Base-by-base conservation (phyloP, 78 protist species). In the Dictyostelium citrinum region DNA sequence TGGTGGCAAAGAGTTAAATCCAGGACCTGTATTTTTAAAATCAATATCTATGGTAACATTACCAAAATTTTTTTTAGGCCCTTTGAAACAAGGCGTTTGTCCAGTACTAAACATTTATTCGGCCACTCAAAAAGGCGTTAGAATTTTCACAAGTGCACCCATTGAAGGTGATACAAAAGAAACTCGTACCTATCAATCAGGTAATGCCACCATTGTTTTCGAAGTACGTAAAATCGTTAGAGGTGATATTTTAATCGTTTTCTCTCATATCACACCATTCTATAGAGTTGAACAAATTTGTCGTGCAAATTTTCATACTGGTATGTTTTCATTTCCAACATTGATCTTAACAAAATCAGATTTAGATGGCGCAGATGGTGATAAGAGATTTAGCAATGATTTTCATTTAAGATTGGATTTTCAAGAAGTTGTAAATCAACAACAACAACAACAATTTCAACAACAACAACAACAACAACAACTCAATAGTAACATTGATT, bases 51-150 rank as follows among this genome's bases (percentile, higher is more conserved):
- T 83, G 95, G 70, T 76, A 33, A 81, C 90, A 24, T 80, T 83
- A 22, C 95, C 95, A 61, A 83, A 83, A 64, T 85, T 85, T 29
- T 85, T 77, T 43, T 45, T 76, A 17, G 92, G 92, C 76, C 92
- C 92, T 45, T 29, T 85, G 33, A 85, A 85, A 20, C 82, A 85
- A 46, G 92, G 92, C 12, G 85, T 88, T 27, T 88, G 93, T 78
- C 93, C 93, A n/a, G 93, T 88, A 8, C 24, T 88, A 64, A 88
- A 88, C 79, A 88, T 88, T 61, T 88, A 88, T 49, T 78, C 85
- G n/a, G 93, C 93, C 22, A 88, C 93, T 31, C 84, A 61, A 24
- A 88, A 78, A 35, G 91, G 91, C n/a, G 29, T 68, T 29, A 76
- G 85, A 88, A 51, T 88, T 22, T 88, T 88, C 29, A 77, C 93